Evolutionary conservation across 83 land plant genomes (phyloP).

Genomic region (Thuja plicata): DNA sequence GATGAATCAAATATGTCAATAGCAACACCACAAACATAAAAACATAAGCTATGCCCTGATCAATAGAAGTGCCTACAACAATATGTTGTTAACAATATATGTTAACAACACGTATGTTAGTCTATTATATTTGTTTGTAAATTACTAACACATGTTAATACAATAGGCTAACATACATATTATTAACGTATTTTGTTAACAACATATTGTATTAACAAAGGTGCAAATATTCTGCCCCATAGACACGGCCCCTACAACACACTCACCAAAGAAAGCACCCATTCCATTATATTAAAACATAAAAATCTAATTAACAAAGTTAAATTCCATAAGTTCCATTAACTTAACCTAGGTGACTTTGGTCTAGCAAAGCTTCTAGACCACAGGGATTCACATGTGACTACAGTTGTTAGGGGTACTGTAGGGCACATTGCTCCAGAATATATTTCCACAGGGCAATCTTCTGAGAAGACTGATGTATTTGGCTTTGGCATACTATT

Average conservation of each 20-base stretch:
- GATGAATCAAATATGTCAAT: slow-evolving; percentile 76
- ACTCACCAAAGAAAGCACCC: not conserved
- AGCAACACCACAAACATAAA: slow-evolving; percentile 69
- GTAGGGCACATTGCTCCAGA: slow-evolving; percentile 84
- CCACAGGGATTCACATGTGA: slow-evolving; percentile 69
- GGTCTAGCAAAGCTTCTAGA: slow-evolving; percentile 73
- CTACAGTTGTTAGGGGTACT: slow-evolving; percentile 72
- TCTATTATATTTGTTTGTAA: too few relatives aligned
- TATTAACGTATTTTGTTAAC: too few relatives aligned
- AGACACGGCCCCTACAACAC: slow-evolving; percentile 43
- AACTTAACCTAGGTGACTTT: slow-evolving; percentile 27
- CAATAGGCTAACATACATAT: too few relatives aligned
- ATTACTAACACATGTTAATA: too few relatives aligned
- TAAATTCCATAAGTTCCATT: not conserved
- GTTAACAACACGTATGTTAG: too few relatives aligned
- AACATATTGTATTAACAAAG: too few relatives aligned
- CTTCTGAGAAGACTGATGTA: slow-evolving; percentile 79
- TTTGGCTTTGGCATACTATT: slow-evolving; percentile 76
- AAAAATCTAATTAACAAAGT: not conserved
- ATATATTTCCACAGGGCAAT: slow-evolving; percentile 76
- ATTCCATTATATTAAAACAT: not conserved
- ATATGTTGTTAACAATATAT: too few relatives aligned
- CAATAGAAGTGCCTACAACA: slow-evolving; percentile 50
- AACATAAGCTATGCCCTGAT: slow-evolving; percentile 60
- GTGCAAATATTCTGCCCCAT: too few relatives aligned